Evolutionary conservation across 2,329 filamentous ascomycete genomes (phyloP).

Genomic region (Triangularia verruculosa): DNA sequence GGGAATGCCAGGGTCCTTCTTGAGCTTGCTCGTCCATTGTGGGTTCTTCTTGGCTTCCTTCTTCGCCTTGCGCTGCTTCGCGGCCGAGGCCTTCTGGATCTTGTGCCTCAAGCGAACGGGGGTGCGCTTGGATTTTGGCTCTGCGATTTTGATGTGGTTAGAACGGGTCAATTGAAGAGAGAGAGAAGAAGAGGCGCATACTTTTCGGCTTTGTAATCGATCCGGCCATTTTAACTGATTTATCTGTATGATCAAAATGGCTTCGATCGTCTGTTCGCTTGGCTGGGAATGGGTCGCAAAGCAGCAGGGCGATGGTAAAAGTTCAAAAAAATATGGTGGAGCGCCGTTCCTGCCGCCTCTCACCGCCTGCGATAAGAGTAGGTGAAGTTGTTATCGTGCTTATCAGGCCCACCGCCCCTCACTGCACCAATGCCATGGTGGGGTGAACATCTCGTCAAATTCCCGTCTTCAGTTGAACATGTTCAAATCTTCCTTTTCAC

Average conservation of each 20-base stretch:
- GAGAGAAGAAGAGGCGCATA: conserved; percentile 30
- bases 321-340: conserved; percentile 27
- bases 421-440: conserved; percentile 13
- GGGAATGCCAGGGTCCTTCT: conserved; percentile 97
- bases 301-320: background rate
- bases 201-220: conserved; percentile 55
- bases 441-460: background rate
- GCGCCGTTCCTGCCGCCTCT: conserved; percentile 26
- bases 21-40: conserved; percentile 90
- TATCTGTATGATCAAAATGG: conserved; percentile 3
- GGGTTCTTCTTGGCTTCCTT: conserved; percentile 95
- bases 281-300: background rate
- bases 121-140: conserved; percentile 91
- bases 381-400: too few species aligned
- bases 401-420: conserved; percentile 18
- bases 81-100: conserved; percentile 86
- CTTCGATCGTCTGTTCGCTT: background rate
- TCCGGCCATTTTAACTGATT: conserved; percentile 45
- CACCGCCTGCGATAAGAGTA: conserved; percentile 27
- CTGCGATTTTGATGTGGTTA: conserved; percentile 42
- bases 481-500: background rate
- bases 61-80: conserved; percentile 86
- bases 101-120: conserved; percentile 89
- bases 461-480: background rate
- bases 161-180: background rate